Evolutionary conservation across 192 early-diverging fungal genomes (phyloP).

Genomic region (Umbelopsis sp.): DNA sequence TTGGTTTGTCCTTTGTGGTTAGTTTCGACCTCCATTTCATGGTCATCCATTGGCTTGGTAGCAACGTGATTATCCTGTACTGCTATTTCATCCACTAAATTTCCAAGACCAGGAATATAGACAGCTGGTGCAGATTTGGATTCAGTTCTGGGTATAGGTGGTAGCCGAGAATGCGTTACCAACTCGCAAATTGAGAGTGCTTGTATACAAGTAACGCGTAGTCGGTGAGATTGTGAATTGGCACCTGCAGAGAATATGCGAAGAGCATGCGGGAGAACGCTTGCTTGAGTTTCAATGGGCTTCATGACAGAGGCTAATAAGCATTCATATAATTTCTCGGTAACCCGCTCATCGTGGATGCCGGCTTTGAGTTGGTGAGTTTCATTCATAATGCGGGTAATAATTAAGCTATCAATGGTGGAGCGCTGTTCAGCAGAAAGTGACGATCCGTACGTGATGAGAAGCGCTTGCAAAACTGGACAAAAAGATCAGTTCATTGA

Average conservation of each 20-base stretch:
- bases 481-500: not conserved
- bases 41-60: not conserved
- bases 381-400: constrained; percentile 31
- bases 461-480: constrained; percentile 22
- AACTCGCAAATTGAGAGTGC: constrained; percentile 57
- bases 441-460: constrained; percentile 27
- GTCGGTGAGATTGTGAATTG: constrained; percentile 35
- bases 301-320: constrained; percentile 40
- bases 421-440: constrained; percentile 24
- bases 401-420: constrained; percentile 31
- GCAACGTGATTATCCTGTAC: not conserved
- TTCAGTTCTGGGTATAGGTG: constrained; percentile 46
- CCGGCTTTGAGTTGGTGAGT: constrained; percentile 1
- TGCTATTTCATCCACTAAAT: not conserved
- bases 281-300: constrained; percentile 44
- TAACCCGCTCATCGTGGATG: not conserved
- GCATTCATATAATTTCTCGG: constrained; percentile 38
- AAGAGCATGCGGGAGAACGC: constrained; percentile 40
- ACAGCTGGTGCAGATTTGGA: constrained; percentile 19
- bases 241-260: constrained; percentile 39
- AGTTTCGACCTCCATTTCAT: not conserved
- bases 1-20: not conserved
- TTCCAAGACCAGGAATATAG: constrained; percentile 18
- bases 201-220: constrained; percentile 35
- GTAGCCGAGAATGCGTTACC: constrained; percentile 53